Conservation (phyloP, 2,329 filamentous ascomycete species). For the Graphilbum ipis-grandicollis region DNA sequence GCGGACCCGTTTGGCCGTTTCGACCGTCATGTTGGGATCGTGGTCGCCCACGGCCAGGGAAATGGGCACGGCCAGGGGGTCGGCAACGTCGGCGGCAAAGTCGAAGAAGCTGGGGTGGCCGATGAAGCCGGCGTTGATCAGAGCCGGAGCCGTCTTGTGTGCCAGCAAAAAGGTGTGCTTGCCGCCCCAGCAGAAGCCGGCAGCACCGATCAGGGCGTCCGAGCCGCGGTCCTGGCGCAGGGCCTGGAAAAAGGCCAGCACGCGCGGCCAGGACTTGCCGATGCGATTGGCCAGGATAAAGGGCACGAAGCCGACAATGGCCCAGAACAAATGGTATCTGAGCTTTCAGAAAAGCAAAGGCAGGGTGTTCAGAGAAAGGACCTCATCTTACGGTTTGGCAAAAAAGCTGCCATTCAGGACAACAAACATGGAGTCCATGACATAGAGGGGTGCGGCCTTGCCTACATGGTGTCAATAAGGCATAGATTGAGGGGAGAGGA, state of each 20-base stretch:
- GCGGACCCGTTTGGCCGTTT: conserved; percentile 17
- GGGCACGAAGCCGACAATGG: conserved; percentile 14
- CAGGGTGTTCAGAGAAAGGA: background rate
- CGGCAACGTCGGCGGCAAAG: conserved; percentile 27
- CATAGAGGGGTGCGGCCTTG: conserved; percentile 14
- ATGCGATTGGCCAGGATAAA: conserved; percentile 16
- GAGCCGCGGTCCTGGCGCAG: conserved; percentile 17
- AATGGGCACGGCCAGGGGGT: conserved; percentile 25
- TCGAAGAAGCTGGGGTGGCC: conserved; percentile 32
- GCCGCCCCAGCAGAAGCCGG: conserved; percentile 49
- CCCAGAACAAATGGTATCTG: conserved; percentile 13
- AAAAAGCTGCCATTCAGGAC: conserved; percentile 12
- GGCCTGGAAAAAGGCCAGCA: conserved; percentile 19
- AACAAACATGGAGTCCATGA: conserved; percentile 14
- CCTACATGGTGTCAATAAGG: conserved; percentile 9
- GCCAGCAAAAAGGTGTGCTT: conserved; percentile 33
- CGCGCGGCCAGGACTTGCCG: conserved; percentile 16
- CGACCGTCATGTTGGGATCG: conserved; percentile 21
- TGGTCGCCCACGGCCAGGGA: conserved; percentile 27
- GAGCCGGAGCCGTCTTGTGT: conserved; percentile 10
- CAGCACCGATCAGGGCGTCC: conserved; percentile 24
- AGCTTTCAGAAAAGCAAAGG: background rate
- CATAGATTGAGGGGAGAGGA: background rate
- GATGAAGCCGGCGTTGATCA: conserved; percentile 34
- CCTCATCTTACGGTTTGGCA: conserved; percentile 15